Conservation (phyloP, 257 asterid species). For the Nyctanthes arbortristis region DNA sequence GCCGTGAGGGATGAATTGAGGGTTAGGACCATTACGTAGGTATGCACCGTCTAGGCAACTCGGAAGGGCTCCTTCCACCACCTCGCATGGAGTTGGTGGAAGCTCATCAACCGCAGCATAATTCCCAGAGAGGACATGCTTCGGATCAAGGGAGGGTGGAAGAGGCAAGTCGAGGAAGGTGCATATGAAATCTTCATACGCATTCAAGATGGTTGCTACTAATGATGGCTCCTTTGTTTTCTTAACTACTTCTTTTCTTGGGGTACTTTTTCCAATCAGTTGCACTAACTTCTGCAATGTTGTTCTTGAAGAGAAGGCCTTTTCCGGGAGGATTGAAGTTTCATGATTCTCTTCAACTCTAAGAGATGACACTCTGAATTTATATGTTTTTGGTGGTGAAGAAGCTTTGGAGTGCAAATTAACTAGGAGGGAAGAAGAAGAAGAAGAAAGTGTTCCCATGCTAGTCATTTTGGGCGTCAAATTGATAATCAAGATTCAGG, state of each 20-base stretch:
- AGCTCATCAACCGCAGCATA: constrained; percentile 54
- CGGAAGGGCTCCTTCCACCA: constrained; percentile 61
- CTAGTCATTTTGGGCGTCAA: too few relatives aligned
- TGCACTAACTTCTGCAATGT: constrained; percentile 2
- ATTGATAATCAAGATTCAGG: too few relatives aligned
- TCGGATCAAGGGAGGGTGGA: constrained; percentile 46
- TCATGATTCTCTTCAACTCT: constrained; percentile 30
- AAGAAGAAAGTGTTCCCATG: constrained; percentile 57
- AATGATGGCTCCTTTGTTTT: constrained; percentile 22
- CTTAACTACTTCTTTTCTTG: too few relatives aligned
- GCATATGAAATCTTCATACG: constrained; percentile 37
- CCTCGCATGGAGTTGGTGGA: too few relatives aligned
- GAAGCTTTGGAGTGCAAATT: not conserved
- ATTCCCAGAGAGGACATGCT: constrained; percentile 42
- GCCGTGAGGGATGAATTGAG: constrained; percentile 61
- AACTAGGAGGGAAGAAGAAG: constrained; percentile 41
- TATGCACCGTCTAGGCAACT: constrained; percentile 52
- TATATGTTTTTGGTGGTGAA: not conserved
- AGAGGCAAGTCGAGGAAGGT: constrained; percentile 42
- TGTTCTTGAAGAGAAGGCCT: not conserved
- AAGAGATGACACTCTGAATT: constrained; percentile 28
- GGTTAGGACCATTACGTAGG: constrained; percentile 74
- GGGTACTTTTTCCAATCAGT: too few relatives aligned
- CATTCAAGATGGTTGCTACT: constrained; percentile 22
- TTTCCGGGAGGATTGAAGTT: constrained; percentile 14